Evolutionary conservation across 345 rosid genomes (phyloP), one percentile per base, ranked within the genome.

Genomic region (Syzygium grande): DNA sequence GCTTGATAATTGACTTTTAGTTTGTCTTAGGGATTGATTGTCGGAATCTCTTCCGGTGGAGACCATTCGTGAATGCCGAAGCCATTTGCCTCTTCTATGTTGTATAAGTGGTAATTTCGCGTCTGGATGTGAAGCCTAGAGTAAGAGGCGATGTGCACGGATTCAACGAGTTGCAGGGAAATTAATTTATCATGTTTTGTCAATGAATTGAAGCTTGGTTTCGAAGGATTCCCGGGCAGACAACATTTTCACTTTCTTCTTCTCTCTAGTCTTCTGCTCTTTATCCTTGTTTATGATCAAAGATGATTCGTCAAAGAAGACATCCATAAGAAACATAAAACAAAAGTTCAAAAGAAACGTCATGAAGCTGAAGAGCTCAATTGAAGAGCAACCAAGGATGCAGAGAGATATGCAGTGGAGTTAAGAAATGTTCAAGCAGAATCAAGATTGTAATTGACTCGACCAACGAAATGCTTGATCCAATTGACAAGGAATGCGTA

Each of bases 341-440:
- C 30, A 56, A 55, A 53, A 59, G 56, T 59, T 65, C 17, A 22
- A 29, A 1, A 30, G 29, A 41, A 55, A 46, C 11, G 49, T 87
- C 73, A 88, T 17, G 87, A 46, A 59, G 91, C 59, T 21, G 91
- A 86, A 59, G 94, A 92, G 68, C 84, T 89, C 30, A 25, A 89
- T 88, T 94, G 93, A 80, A 92, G 94, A 29, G 93, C 89, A 15
- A 94, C 88, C 25, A 91, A 89, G 84, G 96, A 91, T 43, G 94
- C 90, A 68, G 91, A 92, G 84, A 90, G 58, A 2, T 93, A 92
- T 88, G 51, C 2, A 51, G 56, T 88, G 22, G 30, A 84, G 25
- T 41, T 51, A 84, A 84, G 78, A 73, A 73, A 10, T 73, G 25
- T 38, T 19, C 27, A 19, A 38, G 38, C 27, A 19, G 27, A 73